phyloP scores from a whole-genome alignment of 176 grass and related monocot genomes.

The Elymus sibiricus region DNA sequence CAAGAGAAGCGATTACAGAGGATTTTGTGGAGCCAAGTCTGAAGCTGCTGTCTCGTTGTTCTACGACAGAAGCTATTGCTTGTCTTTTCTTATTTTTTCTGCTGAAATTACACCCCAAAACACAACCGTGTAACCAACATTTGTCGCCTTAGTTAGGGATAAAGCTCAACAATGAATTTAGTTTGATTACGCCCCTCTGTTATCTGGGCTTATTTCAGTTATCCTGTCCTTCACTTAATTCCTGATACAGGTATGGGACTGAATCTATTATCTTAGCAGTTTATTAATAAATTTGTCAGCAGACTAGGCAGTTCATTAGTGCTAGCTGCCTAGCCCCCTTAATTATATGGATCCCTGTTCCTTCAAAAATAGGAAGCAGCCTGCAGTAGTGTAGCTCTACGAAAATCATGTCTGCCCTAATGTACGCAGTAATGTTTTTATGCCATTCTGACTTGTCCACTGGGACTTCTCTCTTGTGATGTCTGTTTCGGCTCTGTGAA shows the following conservation, averaged over 20 bases:
- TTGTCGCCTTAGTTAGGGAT: not conserved
- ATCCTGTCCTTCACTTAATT: not conserved
- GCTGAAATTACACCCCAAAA: not conserved
- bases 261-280: not conserved
- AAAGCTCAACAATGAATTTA: not conserved
- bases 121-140: too few relatives aligned
- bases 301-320: not conserved
- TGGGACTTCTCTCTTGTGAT: not conserved
- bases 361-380: not conserved
- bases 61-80: not conserved
- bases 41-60: not conserved
- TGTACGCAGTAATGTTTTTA: not conserved
- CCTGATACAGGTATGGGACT: not conserved
- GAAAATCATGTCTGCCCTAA: not conserved
- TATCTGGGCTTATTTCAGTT: not conserved
- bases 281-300: not conserved
- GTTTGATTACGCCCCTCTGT: not conserved
- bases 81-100: not conserved
- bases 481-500: not conserved
- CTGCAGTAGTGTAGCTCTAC: not conserved
- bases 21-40: not conserved
- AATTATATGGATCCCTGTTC: not conserved
- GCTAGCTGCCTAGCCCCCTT: not conserved
- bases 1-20: not conserved
- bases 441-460: not conserved